Conservation (phyloP, 495 filamentous ascomycete species). For the Venustampulla echinocandica region DNA sequence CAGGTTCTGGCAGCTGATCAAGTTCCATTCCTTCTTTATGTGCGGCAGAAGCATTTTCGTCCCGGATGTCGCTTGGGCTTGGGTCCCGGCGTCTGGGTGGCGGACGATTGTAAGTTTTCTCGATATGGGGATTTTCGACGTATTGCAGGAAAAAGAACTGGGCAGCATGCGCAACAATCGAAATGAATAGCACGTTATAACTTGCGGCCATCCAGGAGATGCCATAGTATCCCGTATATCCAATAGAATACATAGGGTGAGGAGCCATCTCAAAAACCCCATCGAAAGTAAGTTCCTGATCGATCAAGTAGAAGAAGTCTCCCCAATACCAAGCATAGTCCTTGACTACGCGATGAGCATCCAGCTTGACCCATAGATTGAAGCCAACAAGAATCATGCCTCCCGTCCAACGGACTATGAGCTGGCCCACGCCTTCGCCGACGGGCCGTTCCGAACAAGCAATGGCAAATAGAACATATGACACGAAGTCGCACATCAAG, state of each 20-base stretch:
- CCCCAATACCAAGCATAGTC: slow-evolving; percentile 99
- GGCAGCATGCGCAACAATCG: slow-evolving; percentile 85
- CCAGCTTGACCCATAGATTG: slow-evolving; percentile 98
- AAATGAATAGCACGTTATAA: slow-evolving; percentile 94
- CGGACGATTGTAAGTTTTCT: slow-evolving; percentile 93
- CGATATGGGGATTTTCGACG: slow-evolving; percentile 95
- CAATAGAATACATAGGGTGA: slow-evolving; percentile 98
- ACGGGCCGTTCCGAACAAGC: slow-evolving; percentile 70
- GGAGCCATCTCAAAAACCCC: slow-evolving; percentile 99
- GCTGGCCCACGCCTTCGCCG: slow-evolving; percentile 61
- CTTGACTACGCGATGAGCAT: slow-evolving; percentile 97
- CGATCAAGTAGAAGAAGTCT: slow-evolving; percentile 97
- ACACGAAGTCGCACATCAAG: slow-evolving; percentile 96
- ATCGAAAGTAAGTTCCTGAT: slow-evolving; percentile 95
- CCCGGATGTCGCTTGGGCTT: slow-evolving; percentile 31
- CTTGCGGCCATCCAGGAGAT: slow-evolving; percentile 98
- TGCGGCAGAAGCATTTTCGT: slow-evolving; percentile 28
- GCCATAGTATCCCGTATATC: slow-evolving; percentile 95
- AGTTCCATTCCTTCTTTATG: slow-evolving; percentile 30
- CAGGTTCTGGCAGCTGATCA: slow-evolving; percentile 6
- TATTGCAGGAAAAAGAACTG: slow-evolving; percentile 86
- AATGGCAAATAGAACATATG: slow-evolving; percentile 91
- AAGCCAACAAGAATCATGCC: slow-evolving; percentile 79
- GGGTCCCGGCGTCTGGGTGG: slow-evolving; percentile 55
- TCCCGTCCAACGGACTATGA: slow-evolving; percentile 65